A percentile compares a stretch with the other conserved stretches of the same genome.
phyloP scores from a whole-genome alignment of 1,284 basidiomycete genomes.

The Malassezia slooffiae region DNA sequence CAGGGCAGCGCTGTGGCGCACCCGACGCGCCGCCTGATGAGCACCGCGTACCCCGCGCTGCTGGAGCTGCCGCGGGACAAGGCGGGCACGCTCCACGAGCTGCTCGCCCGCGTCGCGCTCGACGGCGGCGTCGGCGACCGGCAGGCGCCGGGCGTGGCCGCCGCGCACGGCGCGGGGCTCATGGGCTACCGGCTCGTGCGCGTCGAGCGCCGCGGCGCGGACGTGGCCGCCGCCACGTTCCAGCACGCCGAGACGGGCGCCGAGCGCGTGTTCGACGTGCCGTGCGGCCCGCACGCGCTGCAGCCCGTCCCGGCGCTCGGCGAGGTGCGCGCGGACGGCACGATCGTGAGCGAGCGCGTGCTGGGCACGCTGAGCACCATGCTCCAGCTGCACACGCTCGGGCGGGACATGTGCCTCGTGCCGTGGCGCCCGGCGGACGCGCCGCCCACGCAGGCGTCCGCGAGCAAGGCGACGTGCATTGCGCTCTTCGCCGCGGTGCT shows the following conservation, averaged over 20 bases:
- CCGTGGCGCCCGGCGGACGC: conserved; percentile 20
- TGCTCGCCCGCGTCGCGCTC: conserved; percentile 30
- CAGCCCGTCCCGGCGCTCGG: conserved; percentile 25
- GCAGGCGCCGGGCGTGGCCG: conserved; percentile 4
- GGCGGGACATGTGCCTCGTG: conserved; percentile 40
- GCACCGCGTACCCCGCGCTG: conserved; percentile 38
- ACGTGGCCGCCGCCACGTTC: conserved; percentile 24
- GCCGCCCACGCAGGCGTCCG: conserved; percentile 29
- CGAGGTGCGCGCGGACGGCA: conserved; percentile 12
- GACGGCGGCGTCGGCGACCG: conserved; percentile 29
- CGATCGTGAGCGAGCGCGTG: conserved; percentile 43
- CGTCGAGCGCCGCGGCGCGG: conserved; percentile 2
- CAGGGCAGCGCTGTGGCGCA: conserved; percentile 18
- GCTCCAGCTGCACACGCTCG: conserved; percentile 45
- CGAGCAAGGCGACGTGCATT: conserved; percentile 46
- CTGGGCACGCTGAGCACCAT: conserved; percentile 38
- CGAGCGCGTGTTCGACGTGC: conserved; percentile 17
- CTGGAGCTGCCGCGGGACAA: conserved; percentile 28
- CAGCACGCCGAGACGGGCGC: conserved; percentile 17
- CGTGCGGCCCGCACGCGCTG: conserved; percentile 34
- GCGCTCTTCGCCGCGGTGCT: conserved; percentile 41
- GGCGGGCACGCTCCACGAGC: conserved; percentile 27
- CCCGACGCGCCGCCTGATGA: conserved; percentile 28
- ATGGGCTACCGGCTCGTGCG: conserved; percentile 34
- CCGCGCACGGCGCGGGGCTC: conserved; percentile 26